Conservation (phyloP, 768 basidiomycete genomes). For the Auriscalpium microsporum region DNA sequence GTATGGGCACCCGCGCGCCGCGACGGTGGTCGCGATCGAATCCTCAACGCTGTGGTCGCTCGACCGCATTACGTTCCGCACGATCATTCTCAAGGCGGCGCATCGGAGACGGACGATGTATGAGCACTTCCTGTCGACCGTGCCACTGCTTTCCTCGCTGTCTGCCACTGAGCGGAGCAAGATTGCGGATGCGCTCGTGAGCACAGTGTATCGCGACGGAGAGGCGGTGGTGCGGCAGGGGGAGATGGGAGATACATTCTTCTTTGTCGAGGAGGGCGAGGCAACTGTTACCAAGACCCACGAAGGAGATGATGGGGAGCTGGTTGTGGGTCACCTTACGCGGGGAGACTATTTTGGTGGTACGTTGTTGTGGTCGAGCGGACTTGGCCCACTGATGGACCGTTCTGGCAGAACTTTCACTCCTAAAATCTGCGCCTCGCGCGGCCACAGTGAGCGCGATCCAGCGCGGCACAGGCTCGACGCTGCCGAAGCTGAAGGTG, state of each 20-base stretch:
- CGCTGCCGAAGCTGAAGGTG: conserved; percentile 68
- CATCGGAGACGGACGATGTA: conserved; percentile 91
- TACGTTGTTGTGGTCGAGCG: conserved; percentile 27
- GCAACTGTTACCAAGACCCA: conserved; percentile 79
- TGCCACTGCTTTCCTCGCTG: conserved; percentile 78
- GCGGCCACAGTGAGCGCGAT: conserved; percentile 94
- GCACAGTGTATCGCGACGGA: conserved; percentile 72
- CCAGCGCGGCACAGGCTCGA: conserved; percentile 35
- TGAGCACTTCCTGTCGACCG: conserved; percentile 89
- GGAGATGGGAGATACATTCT: conserved; percentile 95
- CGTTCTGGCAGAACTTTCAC: conserved; percentile 64
- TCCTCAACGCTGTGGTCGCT: conserved; percentile 86
- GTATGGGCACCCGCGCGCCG: conserved; percentile 95
- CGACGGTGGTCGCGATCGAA: conserved; percentile 82
- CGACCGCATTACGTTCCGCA: conserved; percentile 96
- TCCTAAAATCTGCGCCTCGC: conserved; percentile 81
- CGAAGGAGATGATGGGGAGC: conserved; percentile 47
- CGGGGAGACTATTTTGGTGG: conserved; percentile 99
- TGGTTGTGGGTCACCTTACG: conserved; percentile 64
- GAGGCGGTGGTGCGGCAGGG: conserved; percentile 87
- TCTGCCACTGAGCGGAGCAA: conserved; percentile 89
- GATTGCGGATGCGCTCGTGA: conserved; percentile 91
- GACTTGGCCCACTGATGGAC: conserved; percentile 3
- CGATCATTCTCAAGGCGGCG: conserved; percentile 90
- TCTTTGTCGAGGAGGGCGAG: conserved; percentile 92